Evolutionary conservation across 1,139 yeast genomes (phyloP).

Genomic region (Diutina neorugosa): DNA sequence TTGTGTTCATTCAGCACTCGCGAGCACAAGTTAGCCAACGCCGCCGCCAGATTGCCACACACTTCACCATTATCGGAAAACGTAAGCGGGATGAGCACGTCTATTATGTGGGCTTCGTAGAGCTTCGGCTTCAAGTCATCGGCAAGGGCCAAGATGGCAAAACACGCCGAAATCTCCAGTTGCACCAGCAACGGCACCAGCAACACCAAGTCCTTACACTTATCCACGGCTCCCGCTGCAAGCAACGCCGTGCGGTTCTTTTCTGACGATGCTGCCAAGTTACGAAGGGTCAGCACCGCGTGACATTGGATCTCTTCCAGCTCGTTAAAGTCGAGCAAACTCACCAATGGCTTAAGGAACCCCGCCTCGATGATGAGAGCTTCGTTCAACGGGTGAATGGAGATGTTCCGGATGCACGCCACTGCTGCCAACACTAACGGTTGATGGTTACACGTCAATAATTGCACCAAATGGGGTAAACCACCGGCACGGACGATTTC

Average conservation of each 20-base stretch:
- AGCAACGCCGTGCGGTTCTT: slow-evolving; percentile 83
- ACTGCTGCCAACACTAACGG: slow-evolving; percentile 93
- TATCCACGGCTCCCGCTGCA: slow-evolving; percentile 92
- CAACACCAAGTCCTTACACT: slow-evolving; percentile 80
- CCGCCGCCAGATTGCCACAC: slow-evolving; percentile 98
- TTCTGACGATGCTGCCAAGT: slow-evolving; percentile 91
- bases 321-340: slow-evolving; percentile 70
- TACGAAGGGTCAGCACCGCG: slow-evolving; percentile 89
- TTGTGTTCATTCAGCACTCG: slow-evolving; percentile 69
- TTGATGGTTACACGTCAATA: slow-evolving; percentile 81
- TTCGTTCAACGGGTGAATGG: slow-evolving; percentile 93
- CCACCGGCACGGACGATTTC: slow-evolving; percentile 96
- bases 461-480: slow-evolving; percentile 76
- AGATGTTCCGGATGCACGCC: slow-evolving; percentile 93
- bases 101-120: slow-evolving; percentile 74
- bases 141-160: slow-evolving; percentile 92
- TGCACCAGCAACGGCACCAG: slow-evolving; percentile 82
- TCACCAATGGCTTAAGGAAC: slow-evolving; percentile 80
- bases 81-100: slow-evolving; percentile 85
- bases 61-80: slow-evolving; percentile 85
- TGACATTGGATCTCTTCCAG: slow-evolving; percentile 97
- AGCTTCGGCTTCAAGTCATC: slow-evolving; percentile 86
- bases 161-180: slow-evolving; percentile 92
- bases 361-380: slow-evolving; percentile 94
- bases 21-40: slow-evolving; percentile 88